Evolutionary conservation across 306 rosid species (phyloP), one percentile per base, ranked within the genome.

Genomic region (Inga laurina): DNA sequence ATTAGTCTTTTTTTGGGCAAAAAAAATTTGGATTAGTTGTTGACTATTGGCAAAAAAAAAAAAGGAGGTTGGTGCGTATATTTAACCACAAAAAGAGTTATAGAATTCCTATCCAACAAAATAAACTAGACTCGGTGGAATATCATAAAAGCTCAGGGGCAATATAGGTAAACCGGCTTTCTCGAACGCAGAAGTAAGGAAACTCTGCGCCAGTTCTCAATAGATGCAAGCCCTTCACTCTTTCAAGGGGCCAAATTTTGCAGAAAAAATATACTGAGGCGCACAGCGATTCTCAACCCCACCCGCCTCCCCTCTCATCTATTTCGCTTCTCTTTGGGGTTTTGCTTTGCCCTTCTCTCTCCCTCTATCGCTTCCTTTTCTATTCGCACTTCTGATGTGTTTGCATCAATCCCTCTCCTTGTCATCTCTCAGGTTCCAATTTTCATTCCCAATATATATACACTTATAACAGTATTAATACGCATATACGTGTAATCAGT

Each of bases 341-440:
- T 80, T 88, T 86, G 78, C 84, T 74, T 44, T 19, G 57, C 66
- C 66, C 64, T 76, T 72, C 84, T 62, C 78, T 75, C 64, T 73
- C 65, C 30, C 21, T 2, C 22, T 2, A 3, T 21, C 35, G 35
- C 21, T 65, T 78, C 73, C 46, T 56, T 16, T 82, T 45, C 52
- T 22, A 35, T 74, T 18, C 79, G 49, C 51, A 69, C 88, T 52
- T 76, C 92, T 90, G 91, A 94, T 92, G 97, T 89, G 86, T 91
- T 41, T 74, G 84, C 78, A 67, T 87, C 83, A 82, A 48, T 73
- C 77, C 48, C 82, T 75, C 61, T 77, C 83, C 75, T 79, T 88
- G 88, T 87, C 84, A 90, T 86, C 91, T 85, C 88, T 89, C 91
- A 77, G 94, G 97, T 93, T 72, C 44, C 44, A 67, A 4, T 68